A percentile compares a stretch with the other conserved stretches of the same genome.
phyloP scores from a whole-genome alignment of 129 eudicot species.

The Flaveria bidentis region DNA sequence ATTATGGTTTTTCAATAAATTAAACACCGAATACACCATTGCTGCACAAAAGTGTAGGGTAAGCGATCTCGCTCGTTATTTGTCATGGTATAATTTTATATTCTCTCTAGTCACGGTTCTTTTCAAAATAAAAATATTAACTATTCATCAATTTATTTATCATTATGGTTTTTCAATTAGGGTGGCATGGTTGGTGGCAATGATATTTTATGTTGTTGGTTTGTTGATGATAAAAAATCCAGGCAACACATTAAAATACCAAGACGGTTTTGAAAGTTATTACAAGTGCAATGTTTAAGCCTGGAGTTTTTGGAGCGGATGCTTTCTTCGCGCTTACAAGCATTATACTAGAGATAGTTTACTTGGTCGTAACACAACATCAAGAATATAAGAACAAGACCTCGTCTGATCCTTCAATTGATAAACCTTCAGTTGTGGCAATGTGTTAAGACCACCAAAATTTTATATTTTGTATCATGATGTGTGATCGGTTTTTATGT shows the following conservation, averaged over 20 bases:
- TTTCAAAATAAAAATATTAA: too few species aligned
- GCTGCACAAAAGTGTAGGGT: too few species aligned
- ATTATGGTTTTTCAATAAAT: too few species aligned
- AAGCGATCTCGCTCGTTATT: constrained; percentile 25
- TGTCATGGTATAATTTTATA: constrained; percentile 9
- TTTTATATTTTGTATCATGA: neutral
- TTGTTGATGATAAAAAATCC: constrained; percentile 8
- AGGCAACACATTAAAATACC: neutral
- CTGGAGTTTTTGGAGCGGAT: constrained; percentile 17
- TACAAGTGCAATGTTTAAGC: constrained; percentile 13
- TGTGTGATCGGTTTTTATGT: neutral
- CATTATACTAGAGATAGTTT: constrained; percentile 12
- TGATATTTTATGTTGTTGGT: constrained; percentile 14
- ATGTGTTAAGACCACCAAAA: too few species aligned
- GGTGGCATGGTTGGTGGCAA: constrained; percentile 27
- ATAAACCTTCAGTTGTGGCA: too few species aligned
- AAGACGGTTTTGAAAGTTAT: neutral
- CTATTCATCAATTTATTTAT: too few species aligned
- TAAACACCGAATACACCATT: too few species aligned
- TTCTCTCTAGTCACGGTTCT: too few species aligned
- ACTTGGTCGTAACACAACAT: neutral
- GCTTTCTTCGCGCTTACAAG: constrained; percentile 20
- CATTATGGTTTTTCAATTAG: neutral
- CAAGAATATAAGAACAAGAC: neutral
- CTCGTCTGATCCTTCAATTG: neutral